A percentile compares a stretch with the other conserved stretches of the same genome.
Evolutionary conservation across 768 basidiomycete species (phyloP).

Genomic region (Gloeostereum incarnatum): DNA sequence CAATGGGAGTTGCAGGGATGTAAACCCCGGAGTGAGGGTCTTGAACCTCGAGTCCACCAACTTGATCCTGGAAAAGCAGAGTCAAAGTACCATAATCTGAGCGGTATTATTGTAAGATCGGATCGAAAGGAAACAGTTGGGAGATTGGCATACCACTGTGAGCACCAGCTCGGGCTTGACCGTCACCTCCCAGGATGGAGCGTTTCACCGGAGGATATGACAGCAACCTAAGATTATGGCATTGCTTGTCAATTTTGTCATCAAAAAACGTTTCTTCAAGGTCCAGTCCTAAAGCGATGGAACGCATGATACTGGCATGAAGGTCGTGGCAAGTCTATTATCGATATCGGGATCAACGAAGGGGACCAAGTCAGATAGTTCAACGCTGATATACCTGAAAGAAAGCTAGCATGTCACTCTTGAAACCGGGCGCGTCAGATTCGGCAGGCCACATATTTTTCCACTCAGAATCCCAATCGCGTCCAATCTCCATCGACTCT

Average conservation of each 20-base stretch:
- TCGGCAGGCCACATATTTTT: conserved; percentile 77
- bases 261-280: conserved; percentile 74
- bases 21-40: conserved; percentile 69
- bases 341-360: conserved; percentile 7
- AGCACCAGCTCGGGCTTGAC: conserved; percentile 74
- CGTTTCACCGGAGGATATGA: conserved; percentile 74
- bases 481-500: conserved; percentile 85
- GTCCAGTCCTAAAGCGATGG: conserved; percentile 72
- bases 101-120: too few relatives aligned
- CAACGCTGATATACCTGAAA: conserved; percentile 38
- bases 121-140: neutral
- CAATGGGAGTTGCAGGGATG: conserved; percentile 68
- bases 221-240: conserved; percentile 72
- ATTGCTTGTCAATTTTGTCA: conserved; percentile 62
- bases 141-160: conserved; percentile 48
- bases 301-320: conserved; percentile 73
- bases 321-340: conserved; percentile 64
- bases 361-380: neutral
- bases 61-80: conserved; percentile 67
- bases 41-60: conserved; percentile 77
- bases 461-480: conserved; percentile 72
- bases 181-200: conserved; percentile 44
- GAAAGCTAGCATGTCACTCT: conserved; percentile 65
- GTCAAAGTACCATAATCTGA: conserved; percentile 81
- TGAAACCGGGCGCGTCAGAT: conserved; percentile 54